A percentile compares a stretch with the other conserved stretches of the same genome.
phyloP scores from a whole-genome alignment of 768 basidiomycete genomes.

The Cytidiella melzeri region DNA sequence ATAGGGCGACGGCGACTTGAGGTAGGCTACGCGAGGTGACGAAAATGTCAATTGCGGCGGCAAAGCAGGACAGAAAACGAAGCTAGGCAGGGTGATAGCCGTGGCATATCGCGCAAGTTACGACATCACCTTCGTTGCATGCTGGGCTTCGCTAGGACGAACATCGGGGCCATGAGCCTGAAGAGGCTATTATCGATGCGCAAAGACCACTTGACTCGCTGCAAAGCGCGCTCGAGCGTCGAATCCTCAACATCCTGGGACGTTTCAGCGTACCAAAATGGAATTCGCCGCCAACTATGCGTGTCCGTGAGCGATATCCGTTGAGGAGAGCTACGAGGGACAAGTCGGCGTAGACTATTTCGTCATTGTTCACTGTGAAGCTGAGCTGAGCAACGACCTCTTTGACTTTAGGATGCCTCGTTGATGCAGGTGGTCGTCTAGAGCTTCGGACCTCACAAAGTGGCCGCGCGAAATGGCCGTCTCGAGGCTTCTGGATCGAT shows the following conservation, averaged over 20 bases:
- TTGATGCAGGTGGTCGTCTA: no score
- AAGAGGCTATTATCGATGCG: background rate
- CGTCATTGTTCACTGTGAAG: no score
- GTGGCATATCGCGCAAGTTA: background rate
- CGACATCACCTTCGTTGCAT: background rate
- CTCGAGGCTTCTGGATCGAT: no score
- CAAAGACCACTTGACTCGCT: background rate
- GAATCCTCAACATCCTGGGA: background rate
- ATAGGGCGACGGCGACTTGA: background rate
- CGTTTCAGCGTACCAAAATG: no score
- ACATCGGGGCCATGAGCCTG: background rate
- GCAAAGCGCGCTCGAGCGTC: background rate
- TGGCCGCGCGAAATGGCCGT: no score
- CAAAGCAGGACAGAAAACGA: background rate
- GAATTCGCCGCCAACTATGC: no score
- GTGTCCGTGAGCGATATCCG: no score
- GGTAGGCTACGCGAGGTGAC: background rate
- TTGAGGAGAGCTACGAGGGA: no score
- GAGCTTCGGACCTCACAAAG: no score
- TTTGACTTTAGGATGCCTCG: no score
- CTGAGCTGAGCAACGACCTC: no score
- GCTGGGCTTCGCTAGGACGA: background rate
- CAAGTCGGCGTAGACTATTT: no score
- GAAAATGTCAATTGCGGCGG: background rate
- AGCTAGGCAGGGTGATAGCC: background rate